Percentiles rank a stretch among this genome's conserved stretches.
phyloP scores from a whole-genome alignment of 139 green algal genomes.

The Desmodesmus armatus region DNA sequence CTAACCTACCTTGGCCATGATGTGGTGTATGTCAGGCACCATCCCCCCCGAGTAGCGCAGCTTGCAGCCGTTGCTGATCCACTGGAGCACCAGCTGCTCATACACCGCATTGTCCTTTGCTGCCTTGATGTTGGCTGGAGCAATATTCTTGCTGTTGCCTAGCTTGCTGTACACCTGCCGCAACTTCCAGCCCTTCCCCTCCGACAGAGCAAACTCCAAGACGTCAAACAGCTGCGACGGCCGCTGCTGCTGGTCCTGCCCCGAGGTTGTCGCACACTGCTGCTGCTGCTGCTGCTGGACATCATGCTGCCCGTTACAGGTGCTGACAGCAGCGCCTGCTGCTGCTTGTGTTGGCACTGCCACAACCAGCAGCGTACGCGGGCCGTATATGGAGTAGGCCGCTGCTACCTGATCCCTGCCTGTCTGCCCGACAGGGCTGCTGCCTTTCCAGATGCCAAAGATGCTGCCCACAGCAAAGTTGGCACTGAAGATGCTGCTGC shows the following conservation, averaged over 20 bases:
- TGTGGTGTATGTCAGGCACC: conserved; percentile 91
- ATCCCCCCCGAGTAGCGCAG: conserved; percentile 84
- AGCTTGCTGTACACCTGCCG: conserved; percentile 22
- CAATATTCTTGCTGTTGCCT: conserved; percentile 59
- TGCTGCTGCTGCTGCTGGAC: conserved; percentile 44
- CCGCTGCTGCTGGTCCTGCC: conserved; percentile 6
- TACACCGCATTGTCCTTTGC: conserved; percentile 70
- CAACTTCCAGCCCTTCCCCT: conserved; percentile 15
- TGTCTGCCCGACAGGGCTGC: conserved; percentile 60
- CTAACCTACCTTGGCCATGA: conserved; percentile 75
- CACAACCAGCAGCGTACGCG: conserved; percentile 82
- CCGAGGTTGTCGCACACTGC: background rate
- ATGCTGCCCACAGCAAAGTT: conserved; percentile 89
- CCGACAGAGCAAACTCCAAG: conserved; percentile 12
- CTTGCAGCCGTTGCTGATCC: conserved; percentile 64
- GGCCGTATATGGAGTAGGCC: conserved; percentile 85
- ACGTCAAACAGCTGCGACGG: conserved; percentile 12
- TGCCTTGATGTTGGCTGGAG: conserved; percentile 84
- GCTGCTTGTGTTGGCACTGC: conserved; percentile 54
- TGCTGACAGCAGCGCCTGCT: background rate
- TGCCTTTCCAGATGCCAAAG: conserved; percentile 85
- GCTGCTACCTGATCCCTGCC: conserved; percentile 78
- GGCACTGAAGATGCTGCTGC: conserved; percentile 77
- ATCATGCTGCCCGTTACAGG: conserved; percentile 29
- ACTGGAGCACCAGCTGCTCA: conserved; percentile 66